Conservation (phyloP, 768 basidiomycete species). For the Kwoniella heveanensis region DNA sequence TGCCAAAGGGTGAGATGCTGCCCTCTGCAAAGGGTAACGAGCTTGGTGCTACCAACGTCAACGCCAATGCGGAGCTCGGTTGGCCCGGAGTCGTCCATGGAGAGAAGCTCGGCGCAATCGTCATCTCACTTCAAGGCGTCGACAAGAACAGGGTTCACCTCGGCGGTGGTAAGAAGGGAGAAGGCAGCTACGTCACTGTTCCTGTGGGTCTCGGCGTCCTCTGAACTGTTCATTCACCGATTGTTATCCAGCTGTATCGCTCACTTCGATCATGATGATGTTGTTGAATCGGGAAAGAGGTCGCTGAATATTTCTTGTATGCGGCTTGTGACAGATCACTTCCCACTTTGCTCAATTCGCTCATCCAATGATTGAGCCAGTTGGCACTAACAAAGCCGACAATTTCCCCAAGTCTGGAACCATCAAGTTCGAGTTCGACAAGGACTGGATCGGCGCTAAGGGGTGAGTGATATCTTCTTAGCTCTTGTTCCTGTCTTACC, state of each 20-base stretch:
- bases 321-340: constrained; percentile 25
- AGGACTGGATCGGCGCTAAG: constrained; percentile 55
- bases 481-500: background rate
- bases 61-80: constrained; percentile 38
- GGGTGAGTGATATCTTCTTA: constrained; percentile 36
- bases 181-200: constrained; percentile 37
- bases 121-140: constrained; percentile 27
- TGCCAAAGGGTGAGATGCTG: constrained; percentile 35
- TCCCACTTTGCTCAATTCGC: constrained; percentile 32
- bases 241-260: no score
- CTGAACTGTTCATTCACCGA: no score
- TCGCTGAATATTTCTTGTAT: no score
- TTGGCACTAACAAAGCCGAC: constrained; percentile 14
- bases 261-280: no score
- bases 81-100: constrained; percentile 45
- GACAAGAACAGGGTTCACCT: constrained; percentile 37
- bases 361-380: constrained; percentile 22
- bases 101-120: constrained; percentile 32
- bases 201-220: constrained; percentile 24
- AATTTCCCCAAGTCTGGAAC: constrained; percentile 37
- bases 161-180: constrained; percentile 40
- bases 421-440: constrained; percentile 54
- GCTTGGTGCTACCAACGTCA: constrained; percentile 33
- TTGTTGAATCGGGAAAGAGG: no score
- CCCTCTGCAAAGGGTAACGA: constrained; percentile 29